Base-by-base conservation (phyloP, 306 rosid species). In the Geum urbanum region DNA sequence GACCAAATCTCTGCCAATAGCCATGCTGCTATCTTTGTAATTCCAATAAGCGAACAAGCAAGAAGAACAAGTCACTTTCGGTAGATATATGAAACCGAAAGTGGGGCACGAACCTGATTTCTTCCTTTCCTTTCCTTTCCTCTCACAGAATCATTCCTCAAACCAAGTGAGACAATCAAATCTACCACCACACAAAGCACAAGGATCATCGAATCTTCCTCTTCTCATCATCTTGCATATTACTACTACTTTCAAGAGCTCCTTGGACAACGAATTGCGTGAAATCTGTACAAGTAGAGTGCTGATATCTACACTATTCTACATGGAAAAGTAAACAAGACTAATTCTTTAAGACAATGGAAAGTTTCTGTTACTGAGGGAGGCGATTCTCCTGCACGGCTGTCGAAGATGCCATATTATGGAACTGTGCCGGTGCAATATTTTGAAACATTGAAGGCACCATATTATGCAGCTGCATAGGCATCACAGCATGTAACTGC, bases 371-470 rank as follows among this genome's bases (percentile, higher is more conserved):
- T 63, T 18, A 63, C 0, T 61, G 75, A 43, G 72, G 75, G 46
- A 62, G 60, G 35, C 44, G 69, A 68, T 75, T 69, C 39, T 76
- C 75, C 46, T 50, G 74, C 64, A 41, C 63, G 62, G 57, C 66
- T 19, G 65, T 9, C 0, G 19, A 32, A 58, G 70, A 50, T 11
- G 37, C 50, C 71, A 35, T 50, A 19, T 50, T 62, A 32, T 63
- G 70, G 66, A 63, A 56, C 66, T 76, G 80, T 44, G 58, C 43
- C 13, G 59, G 72, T 53, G 65, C 75, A 53, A 76, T 71, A 52
- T 46, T 63, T 18, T 53, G 75, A 63, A 76, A 76, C 71, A 76
- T 63, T 32, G 66, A 40, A 1, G 79, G 68, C 20, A 72, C 60
- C 60, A 39, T 11, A 19, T 53, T 63, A 53, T 63, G 80, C 45